Evolutionary conservation across 768 basidiomycete species (phyloP).

Genomic region (Lactarius evosmus): DNA sequence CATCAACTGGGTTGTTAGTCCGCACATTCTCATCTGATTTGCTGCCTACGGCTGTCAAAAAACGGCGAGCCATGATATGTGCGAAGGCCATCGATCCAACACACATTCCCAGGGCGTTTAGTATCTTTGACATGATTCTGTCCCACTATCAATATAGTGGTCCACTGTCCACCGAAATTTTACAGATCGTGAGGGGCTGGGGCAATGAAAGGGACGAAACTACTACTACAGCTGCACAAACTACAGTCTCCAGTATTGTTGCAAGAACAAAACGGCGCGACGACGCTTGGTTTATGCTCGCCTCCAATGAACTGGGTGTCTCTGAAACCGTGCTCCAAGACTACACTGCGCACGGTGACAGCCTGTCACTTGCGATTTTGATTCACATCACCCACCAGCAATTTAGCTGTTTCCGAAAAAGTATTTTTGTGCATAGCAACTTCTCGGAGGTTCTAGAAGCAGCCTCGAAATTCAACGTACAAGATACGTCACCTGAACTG

Average conservation of each 20-base stretch:
- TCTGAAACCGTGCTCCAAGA: neutral
- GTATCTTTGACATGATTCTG: neutral
- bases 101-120: neutral
- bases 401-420: neutral
- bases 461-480: neutral
- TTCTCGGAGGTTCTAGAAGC: neutral
- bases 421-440: accelerated
- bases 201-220: neutral
- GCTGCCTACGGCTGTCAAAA: neutral
- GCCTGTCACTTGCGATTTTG: neutral
- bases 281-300: neutral
- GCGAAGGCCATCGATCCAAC: neutral
- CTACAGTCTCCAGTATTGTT: neutral
- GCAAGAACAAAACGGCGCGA: neutral
- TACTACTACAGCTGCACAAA: neutral
- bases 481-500: neutral
- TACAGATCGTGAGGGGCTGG: neutral
- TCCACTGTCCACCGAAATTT: neutral
- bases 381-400: neutral
- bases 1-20: neutral
- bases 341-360: neutral
- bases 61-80: neutral
- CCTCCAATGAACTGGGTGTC: neutral
- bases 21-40: neutral
- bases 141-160: neutral